These are phyloP conservation scores for Kingdonia uniflora DNA, from an alignment of 164 flowering plant species.

Conservation along the genomic window DNA sequence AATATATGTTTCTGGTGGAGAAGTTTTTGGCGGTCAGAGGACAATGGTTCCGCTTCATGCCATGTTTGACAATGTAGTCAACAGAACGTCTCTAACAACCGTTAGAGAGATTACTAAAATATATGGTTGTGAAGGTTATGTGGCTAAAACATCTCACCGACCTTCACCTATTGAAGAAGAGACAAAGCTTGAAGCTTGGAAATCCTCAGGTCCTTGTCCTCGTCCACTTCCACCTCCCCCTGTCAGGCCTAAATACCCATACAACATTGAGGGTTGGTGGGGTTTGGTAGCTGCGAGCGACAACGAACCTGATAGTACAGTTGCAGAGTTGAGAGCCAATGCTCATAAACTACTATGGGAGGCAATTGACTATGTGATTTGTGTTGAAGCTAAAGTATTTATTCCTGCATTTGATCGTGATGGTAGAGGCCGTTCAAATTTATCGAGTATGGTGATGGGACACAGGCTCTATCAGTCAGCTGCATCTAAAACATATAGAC, in stretches of 20 bases:
- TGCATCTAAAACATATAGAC: constrained; percentile 62
- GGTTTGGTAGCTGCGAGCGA: constrained; percentile 98
- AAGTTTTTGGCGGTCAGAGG: constrained; percentile 91
- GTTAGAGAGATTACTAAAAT: constrained; percentile 51
- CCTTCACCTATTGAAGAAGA: constrained; percentile 40
- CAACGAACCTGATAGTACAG: constrained; percentile 80
- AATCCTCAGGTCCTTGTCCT: constrained; percentile 75
- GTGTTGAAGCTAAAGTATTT: constrained; percentile 81
- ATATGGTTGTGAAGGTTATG: constrained; percentile 66
- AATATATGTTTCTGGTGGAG: constrained; percentile 87
- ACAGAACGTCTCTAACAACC: constrained; percentile 72
- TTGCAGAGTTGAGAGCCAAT: constrained; percentile 74
- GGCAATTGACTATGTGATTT: constrained; percentile 73
- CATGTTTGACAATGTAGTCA: constrained; percentile 93
- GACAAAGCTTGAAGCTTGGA: constrained; percentile 51
- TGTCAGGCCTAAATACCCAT: constrained; percentile 64
- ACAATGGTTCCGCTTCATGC: constrained; percentile 74
- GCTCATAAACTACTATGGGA: constrained; percentile 99
- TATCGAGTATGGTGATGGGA: constrained; percentile 88
- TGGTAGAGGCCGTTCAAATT: constrained; percentile 86
- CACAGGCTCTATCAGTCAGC: constrained; percentile 85
- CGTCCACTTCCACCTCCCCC: constrained; percentile 98
- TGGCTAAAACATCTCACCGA: constrained; percentile 19
- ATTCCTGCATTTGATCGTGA: constrained; percentile 90
- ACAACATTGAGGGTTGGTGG: constrained; percentile 99